These are phyloP conservation scores for Haematococcus lacustris DNA, from an alignment of 139 green algal species.

Conservation along the genomic window DNA sequence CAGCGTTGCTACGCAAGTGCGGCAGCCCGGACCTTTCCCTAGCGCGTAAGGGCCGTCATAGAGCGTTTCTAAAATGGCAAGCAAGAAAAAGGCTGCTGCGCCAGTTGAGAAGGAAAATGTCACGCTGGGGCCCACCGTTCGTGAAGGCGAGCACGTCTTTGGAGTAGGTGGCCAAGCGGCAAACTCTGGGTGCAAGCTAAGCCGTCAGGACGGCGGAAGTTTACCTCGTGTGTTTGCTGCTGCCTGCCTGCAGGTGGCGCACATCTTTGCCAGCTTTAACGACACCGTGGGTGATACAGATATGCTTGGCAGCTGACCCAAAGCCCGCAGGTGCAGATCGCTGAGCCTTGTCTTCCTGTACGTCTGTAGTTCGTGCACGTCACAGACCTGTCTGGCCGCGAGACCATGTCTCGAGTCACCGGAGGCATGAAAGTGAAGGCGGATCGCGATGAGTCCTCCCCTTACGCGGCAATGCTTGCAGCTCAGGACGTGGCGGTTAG, in stretches of 20 bases:
- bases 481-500: conserved; percentile 93
- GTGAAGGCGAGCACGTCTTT: conserved; percentile 96
- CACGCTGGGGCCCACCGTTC: conserved; percentile 66
- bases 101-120: too few species aligned
- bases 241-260: conserved; percentile 51
- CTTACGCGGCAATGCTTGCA: conserved; percentile 99
- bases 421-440: conserved; percentile 99
- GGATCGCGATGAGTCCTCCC: conserved; percentile 97
- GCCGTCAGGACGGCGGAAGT: too few species aligned
- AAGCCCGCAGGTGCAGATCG: background rate
- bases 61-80: too few species aligned
- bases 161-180: conserved; percentile 63
- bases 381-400: conserved; percentile 97
- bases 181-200: too few species aligned
- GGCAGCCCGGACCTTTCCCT: too few species aligned
- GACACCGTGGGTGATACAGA: conserved; percentile 64
- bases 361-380: conserved; percentile 91
- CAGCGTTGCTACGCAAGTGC: too few species aligned
- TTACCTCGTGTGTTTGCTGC: background rate
- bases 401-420: conserved; percentile 94
- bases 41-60: too few species aligned
- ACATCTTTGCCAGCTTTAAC: conserved; percentile 99
- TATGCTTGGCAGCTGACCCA: background rate
- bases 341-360: background rate
- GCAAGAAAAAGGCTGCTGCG: too few species aligned